Base-by-base conservation (phyloP, 2,329 filamentous ascomycete genomes). In the Teratosphaeria gauchensis region DNA sequence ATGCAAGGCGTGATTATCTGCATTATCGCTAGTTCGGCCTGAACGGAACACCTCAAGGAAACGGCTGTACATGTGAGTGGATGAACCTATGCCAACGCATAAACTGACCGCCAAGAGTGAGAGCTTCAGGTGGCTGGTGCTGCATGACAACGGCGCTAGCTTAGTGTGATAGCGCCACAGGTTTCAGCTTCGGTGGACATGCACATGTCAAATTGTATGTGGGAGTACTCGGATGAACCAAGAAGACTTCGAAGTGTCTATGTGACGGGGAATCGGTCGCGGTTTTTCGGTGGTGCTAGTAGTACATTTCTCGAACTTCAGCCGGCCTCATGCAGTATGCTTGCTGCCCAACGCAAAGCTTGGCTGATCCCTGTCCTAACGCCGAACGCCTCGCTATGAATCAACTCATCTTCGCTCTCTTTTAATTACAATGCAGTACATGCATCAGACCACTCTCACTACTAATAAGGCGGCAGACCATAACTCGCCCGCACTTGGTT, bases 401-500 rank as follows among this genome's bases (percentile, higher is more conserved):
- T n/a, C 31, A 16, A 53, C 6, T 16, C n/a, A 48, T 19, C n/a
- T 21, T 21, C n/a, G 11, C 3, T 4, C 16, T 21, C 21, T n/a
- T 8, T 1, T 48, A n/a, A n/a, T n/a, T 2, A 48, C 19, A n/a
- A 11, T 48, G 19, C n/a, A 48, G 42, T 48, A 21, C 42, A 48
- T 19, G n/a, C 42, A 4, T 8, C 9, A 21, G 19, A 21, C 9
- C 8, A n/a, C 42, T n/a, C 42, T 35, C 33, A 9, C 33, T 19
- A 2, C n/a, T 21, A 48, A 21, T 48, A 48, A 48, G 42, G 42
- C 12, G 64, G 64, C 31, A 57, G 61, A 30, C 71, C 71, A 32
- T 89, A 80, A 58, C 82, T 80, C 63, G 87, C 85, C 57, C 90
- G 81, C 58, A 96, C 77, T 42, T 86, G 80, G 77, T 96, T 82